Evolutionary conservation across 2,329 filamentous ascomycete genomes (phyloP), one percentile per base, ranked within the genome.

Genomic region (Pseudogymnoascus sp.): DNA sequence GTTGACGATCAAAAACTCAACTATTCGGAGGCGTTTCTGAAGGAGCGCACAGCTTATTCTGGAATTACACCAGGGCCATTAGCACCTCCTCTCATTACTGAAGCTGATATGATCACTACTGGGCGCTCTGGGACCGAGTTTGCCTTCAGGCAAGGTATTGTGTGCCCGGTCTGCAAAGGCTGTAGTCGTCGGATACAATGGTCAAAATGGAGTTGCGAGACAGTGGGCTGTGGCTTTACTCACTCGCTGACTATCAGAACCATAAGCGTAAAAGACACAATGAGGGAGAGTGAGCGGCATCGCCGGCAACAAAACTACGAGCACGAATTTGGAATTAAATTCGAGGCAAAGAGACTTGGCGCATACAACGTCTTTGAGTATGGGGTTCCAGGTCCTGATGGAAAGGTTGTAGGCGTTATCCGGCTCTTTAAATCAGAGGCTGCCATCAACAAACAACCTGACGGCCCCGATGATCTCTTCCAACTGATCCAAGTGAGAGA

Each of bases 381-480:
- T 60, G 70, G 71, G 3, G 71, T 85, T 2, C 76, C 78, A 0
- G 76, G 77, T 19, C 55, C 45, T 0, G 67, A 69, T 0, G 74
- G 74, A 18, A 57, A 57, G 2, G 12, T 18, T 9, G 72, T 82
- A 58, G 81, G 82, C 1, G 72, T 74, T 0, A 71, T 85, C 13
- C 76, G 78, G 0, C 79, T 87, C 64, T 79, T 84, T 57, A 76
- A 81, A 2, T 78, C 84, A 0, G 84, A 79, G 58, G 68, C 71
- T n/a, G 69, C 67, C 0, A 77, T 85, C 26, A 80, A 82, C 28
- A 67, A 71, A 12, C 74, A 78, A n/a, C 52, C 66, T 0, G 74
- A 76, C 34, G 87, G 86, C 0, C 77, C 86, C 0, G 74, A 90
- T 65, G 77, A 82, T 2, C 74, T 90, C 61, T 88, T 87, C 63